Percentiles rank a stretch among this genome's conserved stretches.
phyloP scores from a whole-genome alignment of 2,329 filamentous ascomycete genomes.

The Penicillium frequentans region DNA sequence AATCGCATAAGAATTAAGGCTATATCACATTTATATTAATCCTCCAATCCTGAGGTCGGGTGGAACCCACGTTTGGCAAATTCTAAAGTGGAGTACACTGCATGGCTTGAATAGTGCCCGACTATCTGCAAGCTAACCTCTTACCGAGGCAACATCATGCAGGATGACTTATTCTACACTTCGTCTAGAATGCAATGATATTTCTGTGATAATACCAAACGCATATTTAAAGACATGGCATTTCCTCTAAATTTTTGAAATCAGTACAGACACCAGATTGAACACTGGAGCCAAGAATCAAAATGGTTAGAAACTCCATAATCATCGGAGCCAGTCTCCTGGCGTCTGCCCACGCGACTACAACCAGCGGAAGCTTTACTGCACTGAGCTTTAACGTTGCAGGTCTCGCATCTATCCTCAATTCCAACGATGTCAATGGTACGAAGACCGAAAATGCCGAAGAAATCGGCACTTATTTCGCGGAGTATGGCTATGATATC shows the following conservation, averaged over 20 bases:
- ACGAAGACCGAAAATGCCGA: slow-evolving; percentile 61
- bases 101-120: background rate
- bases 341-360: slow-evolving; percentile 12
- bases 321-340: background rate
- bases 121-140: background rate
- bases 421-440: slow-evolving; percentile 61
- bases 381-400: slow-evolving; percentile 61
- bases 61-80: background rate
- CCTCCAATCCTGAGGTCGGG: background rate
- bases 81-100: background rate
- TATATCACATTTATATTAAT: background rate
- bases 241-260: background rate
- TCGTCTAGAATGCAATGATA: background rate
- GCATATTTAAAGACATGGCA: background rate
- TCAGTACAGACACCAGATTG: background rate
- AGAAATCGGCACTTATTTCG: slow-evolving; percentile 58
- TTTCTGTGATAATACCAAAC: accelerated
- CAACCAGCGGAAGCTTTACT: slow-evolving; percentile 48
- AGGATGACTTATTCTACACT: background rate
- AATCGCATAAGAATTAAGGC: background rate
- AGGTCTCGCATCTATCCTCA: slow-evolving; percentile 55
- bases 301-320: background rate
- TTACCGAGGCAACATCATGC: background rate
- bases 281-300: background rate
- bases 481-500: slow-evolving; percentile 59